Conservation (phyloP, 2,329 filamentous ascomycete species). For the Plectosphaerella cucumerina region DNA sequence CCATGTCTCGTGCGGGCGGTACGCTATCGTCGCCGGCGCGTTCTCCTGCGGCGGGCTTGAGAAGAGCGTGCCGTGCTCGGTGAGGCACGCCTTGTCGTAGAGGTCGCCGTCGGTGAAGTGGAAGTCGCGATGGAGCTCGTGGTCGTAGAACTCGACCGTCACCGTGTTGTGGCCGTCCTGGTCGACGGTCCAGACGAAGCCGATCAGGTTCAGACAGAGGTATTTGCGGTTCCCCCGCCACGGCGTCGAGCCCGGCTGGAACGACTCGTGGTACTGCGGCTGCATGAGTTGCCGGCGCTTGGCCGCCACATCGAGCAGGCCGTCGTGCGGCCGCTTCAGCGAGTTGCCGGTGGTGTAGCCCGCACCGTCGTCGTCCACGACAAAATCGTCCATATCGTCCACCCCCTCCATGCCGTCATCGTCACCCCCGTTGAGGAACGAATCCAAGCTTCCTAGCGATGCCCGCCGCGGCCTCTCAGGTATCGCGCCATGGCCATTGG, state of each 20-base stretch:
- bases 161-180: slow-evolving; percentile 92
- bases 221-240: slow-evolving; percentile 95
- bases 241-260: slow-evolving; percentile 91
- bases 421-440: slow-evolving; percentile 64
- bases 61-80: slow-evolving; percentile 81
- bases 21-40: slow-evolving; percentile 78
- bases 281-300: slow-evolving; percentile 48
- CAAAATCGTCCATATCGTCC: slow-evolving; percentile 70
- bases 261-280: slow-evolving; percentile 73
- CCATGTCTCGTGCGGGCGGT: slow-evolving; percentile 96
- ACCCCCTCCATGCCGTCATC: slow-evolving; percentile 32
- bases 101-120: slow-evolving; percentile 96
- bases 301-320: slow-evolving; percentile 32
- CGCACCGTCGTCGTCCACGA: slow-evolving; percentile 91
- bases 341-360: slow-evolving; percentile 66
- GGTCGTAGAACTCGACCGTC: slow-evolving; percentile 96
- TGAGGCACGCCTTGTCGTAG: slow-evolving; percentile 93
- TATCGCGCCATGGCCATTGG: slow-evolving; percentile 8
- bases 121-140: slow-evolving; percentile 86
- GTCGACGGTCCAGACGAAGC: slow-evolving; percentile 95
- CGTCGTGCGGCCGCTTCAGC: slow-evolving; percentile 46
- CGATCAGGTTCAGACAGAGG: slow-evolving; percentile 86
- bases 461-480: slow-evolving; percentile 43
- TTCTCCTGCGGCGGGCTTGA: slow-evolving; percentile 64
- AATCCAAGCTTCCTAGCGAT: slow-evolving; percentile 75